Evolutionary conservation across 2,329 filamentous ascomycete species (phyloP).

Genomic region (Aspergillus sp.): DNA sequence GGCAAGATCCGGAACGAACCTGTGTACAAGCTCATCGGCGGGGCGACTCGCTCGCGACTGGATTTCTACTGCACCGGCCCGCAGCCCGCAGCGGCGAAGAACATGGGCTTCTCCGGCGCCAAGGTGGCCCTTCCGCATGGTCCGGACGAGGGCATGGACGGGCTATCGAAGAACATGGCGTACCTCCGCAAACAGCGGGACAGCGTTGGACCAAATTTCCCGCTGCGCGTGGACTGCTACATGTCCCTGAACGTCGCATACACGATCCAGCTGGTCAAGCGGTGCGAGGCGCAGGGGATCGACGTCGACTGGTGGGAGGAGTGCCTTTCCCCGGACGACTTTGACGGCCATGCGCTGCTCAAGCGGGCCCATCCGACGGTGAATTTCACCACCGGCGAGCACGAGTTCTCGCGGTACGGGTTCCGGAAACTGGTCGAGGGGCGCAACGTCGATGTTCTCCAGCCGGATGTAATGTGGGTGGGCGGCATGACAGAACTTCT

Average conservation of each 20-base stretch:
- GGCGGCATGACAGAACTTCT: slow-evolving; percentile 87
- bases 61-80: slow-evolving; percentile 95
- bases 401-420: slow-evolving; percentile 88
- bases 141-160: slow-evolving; percentile 73
- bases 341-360: slow-evolving; percentile 79
- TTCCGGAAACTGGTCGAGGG: slow-evolving; percentile 91
- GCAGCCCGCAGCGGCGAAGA: slow-evolving; percentile 67
- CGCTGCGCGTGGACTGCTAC: slow-evolving; percentile 92
- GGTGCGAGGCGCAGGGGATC: slow-evolving; percentile 66
- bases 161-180: slow-evolving; percentile 79
- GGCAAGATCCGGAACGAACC: slow-evolving; percentile 88
- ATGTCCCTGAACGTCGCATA: slow-evolving; percentile 92
- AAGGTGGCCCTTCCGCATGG: slow-evolving; percentile 88
- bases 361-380: slow-evolving; percentile 82
- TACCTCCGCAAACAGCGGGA: slow-evolving; percentile 79
- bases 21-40: slow-evolving; percentile 89
- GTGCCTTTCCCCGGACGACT: slow-evolving; percentile 82
- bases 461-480: slow-evolving; percentile 97
- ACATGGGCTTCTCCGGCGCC: slow-evolving; percentile 80
- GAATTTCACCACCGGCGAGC: slow-evolving; percentile 93
- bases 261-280: slow-evolving; percentile 82
- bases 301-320: slow-evolving; percentile 98
- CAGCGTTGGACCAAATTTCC: slow-evolving; percentile 78
- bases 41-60: slow-evolving; percentile 71
- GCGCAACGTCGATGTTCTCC: slow-evolving; percentile 85